Base-by-base conservation (phyloP, 768 basidiomycete species). In the Leccinum truebloodii region DNA sequence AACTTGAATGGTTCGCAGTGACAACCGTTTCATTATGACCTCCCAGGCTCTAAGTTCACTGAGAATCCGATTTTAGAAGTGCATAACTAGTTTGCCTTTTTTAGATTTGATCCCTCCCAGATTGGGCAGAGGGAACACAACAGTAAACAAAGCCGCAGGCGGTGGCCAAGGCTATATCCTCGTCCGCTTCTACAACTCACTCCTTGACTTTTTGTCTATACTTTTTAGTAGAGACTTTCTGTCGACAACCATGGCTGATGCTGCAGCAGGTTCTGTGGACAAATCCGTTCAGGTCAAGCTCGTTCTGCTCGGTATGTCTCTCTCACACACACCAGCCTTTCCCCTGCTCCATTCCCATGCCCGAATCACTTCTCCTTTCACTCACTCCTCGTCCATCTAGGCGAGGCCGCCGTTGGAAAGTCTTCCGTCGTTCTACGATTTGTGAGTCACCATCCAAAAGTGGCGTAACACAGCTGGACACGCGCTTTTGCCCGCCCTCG, bases 331-430 rank as follows among this genome's bases (percentile, higher is more conserved):
- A 4, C 18, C 34, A 35, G 12, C 24, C 46, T 4, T 4, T 16
- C 24, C n/a, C 16, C n/a, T 53, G 10, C 22, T 10, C 56, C 48
- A 7, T 34, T 37, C 53, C 35, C 48, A 39, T 61, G 8, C 50
- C 2, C 9, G 10, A 22, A 32, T 50, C 32, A 16, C 41, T 26
- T 20, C 37, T 26, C 10, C 46, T 16, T n/a, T 6, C 46, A 30
- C 54, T 58, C 52, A 50, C 50, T 6, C 1, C 26, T 28, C 22
- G 3, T 24, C n/a, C 50, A 41, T 58, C 49, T 67, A 98, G 95
- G 96, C 67, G 96, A 99, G 81, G 95, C 96, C 61, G 96, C 96
- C 57, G 96, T 99, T 50, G 96, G 96, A 62, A 99, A 99, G 82
- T 97, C 95, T 10, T 97, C 94, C n/a, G 88, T 99, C 57, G 96